Base-by-base conservation (phyloP, 164 flowering plant genomes). In the Paratinospora sagittata region DNA sequence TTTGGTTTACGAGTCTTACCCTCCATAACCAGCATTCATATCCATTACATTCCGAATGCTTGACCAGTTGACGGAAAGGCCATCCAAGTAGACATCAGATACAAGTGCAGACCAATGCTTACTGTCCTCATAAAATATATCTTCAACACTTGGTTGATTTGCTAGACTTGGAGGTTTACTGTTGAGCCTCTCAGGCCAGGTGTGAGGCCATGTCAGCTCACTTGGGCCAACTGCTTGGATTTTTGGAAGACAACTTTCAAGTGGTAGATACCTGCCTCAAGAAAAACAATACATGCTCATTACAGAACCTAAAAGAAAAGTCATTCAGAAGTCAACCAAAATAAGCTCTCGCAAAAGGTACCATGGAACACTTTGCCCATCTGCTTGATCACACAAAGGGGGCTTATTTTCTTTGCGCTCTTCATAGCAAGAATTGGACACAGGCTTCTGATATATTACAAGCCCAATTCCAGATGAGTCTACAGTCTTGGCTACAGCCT, bases 1-100 rank as follows among this genome's bases (percentile, higher is more conserved):
- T 27, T 64, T 58, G n/a, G 47, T 55, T 26, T 6, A n/a, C n/a
- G 73, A 30, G 47, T 39, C 83, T 85, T 86, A 95, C 97, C 99
- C 99, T 82, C 97, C 99, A 84, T 82, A 90, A 72, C 85, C 90
- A 67, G 99, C 93, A 85, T 87, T 96, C 98, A 96, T 92, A 73
- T 96, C 99, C 98, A 96, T 89, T 39, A 96, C 88, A 79, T 96
- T 96, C 70, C 96, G 78, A 75, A 92, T 81, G 23, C 73, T 80
- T 24, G 92, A 79, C 97, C 97, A 95, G 72, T 87, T 89, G 67
- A 92, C 79, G 26, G 76, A 79, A 71, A 88, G 85, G 60, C 81
- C 81, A 23, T 81, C 75, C 68, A 87, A 58, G 77, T 95, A 95
- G 63, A 86, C 85, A 60, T 90, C 86, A 13, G 89, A 82, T 24